These are phyloP conservation scores for Cladosporium colombiae DNA, from an alignment of 2,329 filamentous ascomycete species.

Conservation along the genomic window DNA sequence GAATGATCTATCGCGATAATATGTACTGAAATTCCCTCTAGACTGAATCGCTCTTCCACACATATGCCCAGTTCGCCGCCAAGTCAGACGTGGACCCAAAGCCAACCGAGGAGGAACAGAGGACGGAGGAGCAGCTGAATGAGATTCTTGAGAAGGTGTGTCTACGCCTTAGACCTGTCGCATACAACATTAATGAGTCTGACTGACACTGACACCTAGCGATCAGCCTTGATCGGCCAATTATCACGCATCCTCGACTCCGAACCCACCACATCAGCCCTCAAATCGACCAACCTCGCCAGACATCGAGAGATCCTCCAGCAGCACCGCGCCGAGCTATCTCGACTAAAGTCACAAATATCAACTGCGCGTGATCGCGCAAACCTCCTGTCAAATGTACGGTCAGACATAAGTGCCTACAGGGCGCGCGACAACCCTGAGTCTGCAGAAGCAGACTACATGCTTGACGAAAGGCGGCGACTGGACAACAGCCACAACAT, in stretches of 20 bases:
- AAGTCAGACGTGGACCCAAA: slow-evolving; percentile 77
- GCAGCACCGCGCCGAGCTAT: slow-evolving; percentile 81
- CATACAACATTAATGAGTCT: neutral
- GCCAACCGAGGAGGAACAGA: slow-evolving; percentile 79
- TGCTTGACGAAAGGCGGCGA: slow-evolving; percentile 83
- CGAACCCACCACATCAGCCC: slow-evolving; percentile 84
- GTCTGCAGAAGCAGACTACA: slow-evolving; percentile 89
- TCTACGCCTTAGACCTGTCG: slow-evolving; percentile 4
- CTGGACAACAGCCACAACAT: slow-evolving; percentile 89
- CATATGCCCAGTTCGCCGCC: slow-evolving; percentile 87
- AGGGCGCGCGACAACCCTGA: slow-evolving; percentile 70
- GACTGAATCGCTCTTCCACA: slow-evolving; percentile 82
- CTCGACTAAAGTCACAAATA: slow-evolving; percentile 72
- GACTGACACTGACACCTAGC: slow-evolving; percentile 52
- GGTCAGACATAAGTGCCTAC: slow-evolving; percentile 89
- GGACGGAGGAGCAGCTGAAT: slow-evolving; percentile 77
- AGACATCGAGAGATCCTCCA: slow-evolving; percentile 87
- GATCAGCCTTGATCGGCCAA: slow-evolving; percentile 77
- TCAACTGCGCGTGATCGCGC: slow-evolving; percentile 78
- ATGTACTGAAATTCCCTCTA: slow-evolving; percentile 43
- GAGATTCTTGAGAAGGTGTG: slow-evolving; percentile 79
- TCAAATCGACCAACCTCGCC: slow-evolving; percentile 95
- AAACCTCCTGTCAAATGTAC: slow-evolving; percentile 87
- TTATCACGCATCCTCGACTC: slow-evolving; percentile 89
- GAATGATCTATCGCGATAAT: slow-evolving; percentile 9